phyloP scores from a whole-genome alignment of 306 rosid species.

The Corylus avellana region DNA sequence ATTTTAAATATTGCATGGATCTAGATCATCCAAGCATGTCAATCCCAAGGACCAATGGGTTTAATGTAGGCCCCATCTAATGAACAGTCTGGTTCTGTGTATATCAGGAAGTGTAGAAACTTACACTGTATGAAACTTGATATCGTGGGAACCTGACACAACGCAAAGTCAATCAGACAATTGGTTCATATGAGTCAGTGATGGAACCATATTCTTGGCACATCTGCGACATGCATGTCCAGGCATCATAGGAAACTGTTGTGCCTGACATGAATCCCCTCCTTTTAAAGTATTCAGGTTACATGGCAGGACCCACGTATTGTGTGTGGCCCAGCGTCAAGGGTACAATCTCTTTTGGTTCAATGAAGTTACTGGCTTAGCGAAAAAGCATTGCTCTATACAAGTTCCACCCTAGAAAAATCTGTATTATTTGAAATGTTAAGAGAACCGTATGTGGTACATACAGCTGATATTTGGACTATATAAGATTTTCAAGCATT shows the following conservation, averaged over 20 bases:
- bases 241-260: neutral
- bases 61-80: neutral
- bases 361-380: conserved; percentile 11
- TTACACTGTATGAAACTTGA: neutral
- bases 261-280: neutral
- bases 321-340: neutral
- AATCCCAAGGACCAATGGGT: no score
- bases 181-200: neutral
- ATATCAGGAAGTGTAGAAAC: neutral
- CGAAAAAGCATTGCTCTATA: conserved; percentile 5
- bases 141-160: neutral
- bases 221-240: neutral
- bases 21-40: neutral
- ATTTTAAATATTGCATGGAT: neutral
- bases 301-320: conserved; percentile 10
- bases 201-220: neutral
- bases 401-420: neutral
- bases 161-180: neutral
- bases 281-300: conserved; percentile 5
- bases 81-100: neutral
- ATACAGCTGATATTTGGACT: conserved; percentile 9
- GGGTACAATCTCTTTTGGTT: conserved; percentile 13
- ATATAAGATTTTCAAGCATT: conserved; percentile 22
- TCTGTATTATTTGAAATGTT: conserved; percentile 1
- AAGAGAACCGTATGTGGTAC: neutral